Percentiles rank a stretch among this genome's conserved stretches.
Conservation (phyloP, 805 yeast species). For the Candida nitratophila region DNA sequence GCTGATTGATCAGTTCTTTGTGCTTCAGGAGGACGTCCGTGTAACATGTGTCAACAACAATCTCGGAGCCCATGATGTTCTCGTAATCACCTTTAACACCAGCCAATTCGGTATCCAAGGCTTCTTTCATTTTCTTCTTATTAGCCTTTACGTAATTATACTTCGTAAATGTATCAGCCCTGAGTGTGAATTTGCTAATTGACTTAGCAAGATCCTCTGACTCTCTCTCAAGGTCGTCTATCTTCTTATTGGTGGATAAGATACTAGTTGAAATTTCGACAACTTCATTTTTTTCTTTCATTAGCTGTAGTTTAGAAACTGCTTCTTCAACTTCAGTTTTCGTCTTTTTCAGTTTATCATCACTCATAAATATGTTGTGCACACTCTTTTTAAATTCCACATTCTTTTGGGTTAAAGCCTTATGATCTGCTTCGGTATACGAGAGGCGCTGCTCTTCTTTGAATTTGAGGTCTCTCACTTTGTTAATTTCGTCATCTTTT, state of each 20-base stretch:
- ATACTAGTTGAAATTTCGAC: conserved; percentile 28
- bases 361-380: conserved; percentile 31
- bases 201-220: conserved; percentile 48
- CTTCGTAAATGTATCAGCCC: conserved; percentile 53
- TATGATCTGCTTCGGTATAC: conserved; percentile 36
- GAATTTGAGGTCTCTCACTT: conserved; percentile 12
- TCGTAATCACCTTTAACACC: conserved; percentile 1
- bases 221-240: conserved; percentile 32
- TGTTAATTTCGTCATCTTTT: conserved; percentile 14
- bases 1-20: background rate
- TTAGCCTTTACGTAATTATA: conserved; percentile 38
- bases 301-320: conserved; percentile 21
- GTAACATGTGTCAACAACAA: background rate
- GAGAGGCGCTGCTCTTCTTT: conserved; percentile 36
- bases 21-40: conserved; percentile 1
- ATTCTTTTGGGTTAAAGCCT: conserved; percentile 28
- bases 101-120: conserved; percentile 4
- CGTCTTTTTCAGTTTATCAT: conserved; percentile 40
- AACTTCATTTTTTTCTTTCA: conserved; percentile 23
- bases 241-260: conserved; percentile 28
- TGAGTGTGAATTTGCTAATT: conserved; percentile 45
- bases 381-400: conserved; percentile 31
- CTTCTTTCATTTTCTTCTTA: conserved; percentile 7
- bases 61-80: background rate
- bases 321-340: conserved; percentile 31